A percentile compares a stretch with the other conserved stretches of the same genome.
These are phyloP conservation scores for Rhodotorula taiwanensis DNA, from an alignment of 768 basidiomycete species.

Conservation along the genomic window DNA sequence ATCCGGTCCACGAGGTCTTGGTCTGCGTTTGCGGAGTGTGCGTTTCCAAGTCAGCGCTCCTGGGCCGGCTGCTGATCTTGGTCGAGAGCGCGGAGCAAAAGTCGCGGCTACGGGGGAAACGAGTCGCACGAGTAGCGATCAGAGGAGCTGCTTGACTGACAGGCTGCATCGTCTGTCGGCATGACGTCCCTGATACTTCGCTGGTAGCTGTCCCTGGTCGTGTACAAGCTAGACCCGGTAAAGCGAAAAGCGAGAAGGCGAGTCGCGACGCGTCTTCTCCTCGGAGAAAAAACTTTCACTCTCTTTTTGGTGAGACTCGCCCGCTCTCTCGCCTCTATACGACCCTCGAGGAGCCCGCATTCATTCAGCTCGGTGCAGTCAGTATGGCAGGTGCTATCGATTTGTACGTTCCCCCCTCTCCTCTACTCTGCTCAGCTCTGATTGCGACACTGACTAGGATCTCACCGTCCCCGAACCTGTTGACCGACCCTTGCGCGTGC, in stretches of 20 bases:
- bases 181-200: neutral
- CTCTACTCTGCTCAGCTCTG: neutral
- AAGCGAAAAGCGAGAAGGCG: neutral
- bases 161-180: slow-evolving; percentile 9
- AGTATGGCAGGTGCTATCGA: too few relatives aligned
- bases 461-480: too few relatives aligned
- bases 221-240: too few relatives aligned
- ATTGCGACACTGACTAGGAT: too few relatives aligned
- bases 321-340: neutral
- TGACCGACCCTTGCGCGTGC: too few relatives aligned
- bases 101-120: too few relatives aligned
- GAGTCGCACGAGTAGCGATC: neutral
- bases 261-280: neutral
- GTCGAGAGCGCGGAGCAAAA: too few relatives aligned
- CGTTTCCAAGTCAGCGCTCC: neutral
- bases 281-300: neutral
- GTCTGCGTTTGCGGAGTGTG: neutral
- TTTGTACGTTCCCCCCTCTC: neutral
- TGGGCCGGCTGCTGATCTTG: too few relatives aligned
- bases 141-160: neutral
- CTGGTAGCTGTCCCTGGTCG: neutral
- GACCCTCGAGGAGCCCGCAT: neutral
- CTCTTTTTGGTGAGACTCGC: too few relatives aligned
- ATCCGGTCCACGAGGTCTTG: slow-evolving; percentile 30
- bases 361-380: too few relatives aligned